Evolutionary conservation across 2,329 filamentous ascomycete genomes (phyloP), one percentile per base, ranked within the genome.

Genomic region (Hypoxylon sp.): DNA sequence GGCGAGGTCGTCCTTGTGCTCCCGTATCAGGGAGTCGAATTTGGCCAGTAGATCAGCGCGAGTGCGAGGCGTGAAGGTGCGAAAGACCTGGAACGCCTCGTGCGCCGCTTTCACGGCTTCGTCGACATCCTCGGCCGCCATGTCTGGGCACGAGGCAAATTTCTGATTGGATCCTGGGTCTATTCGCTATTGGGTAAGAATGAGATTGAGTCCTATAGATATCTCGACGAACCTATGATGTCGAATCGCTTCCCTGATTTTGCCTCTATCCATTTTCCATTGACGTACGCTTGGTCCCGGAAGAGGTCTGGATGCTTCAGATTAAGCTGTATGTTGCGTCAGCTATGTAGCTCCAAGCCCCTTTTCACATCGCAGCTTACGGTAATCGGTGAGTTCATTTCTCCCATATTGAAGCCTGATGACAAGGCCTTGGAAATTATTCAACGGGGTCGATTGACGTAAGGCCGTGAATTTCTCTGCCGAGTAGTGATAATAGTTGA

Each of bases 11-110:
- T 89, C 86, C 65, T 81, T 83, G 70, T 90, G 86, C 57, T 86
- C 87, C 6, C 85, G 83, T 70, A 91, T 90, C 60, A 92, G 81
- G 2, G 83, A 77, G 77, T 91, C 87, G 89, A 89, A 92, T 76
- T 88, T 88, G 60, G 89, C 78, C 9, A 92, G 80, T 77, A 87
- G 85, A 72, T 90, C 85, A 1, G 89, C 89, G 58, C 89, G 84
- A 57, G 83, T 82, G 14, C 87, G 83, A 0, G 90, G 89, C 69
- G 86, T 90, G 60, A 85, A 78, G 68, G 87, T 89, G 63, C 82
- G 83, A 79, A 87, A 92, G 19, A 79, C 79, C 68, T 87, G 79
- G 72, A 92, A 92, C 3, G 88, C 87, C n/a, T 79, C 79, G 65
- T 90, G 82, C 0, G 90, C 86, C 45, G 85, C 83, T 72, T 87